Evolutionary conservation across 2,329 filamentous ascomycete genomes (phyloP).

Genomic region (Colletotrichum sp.): DNA sequence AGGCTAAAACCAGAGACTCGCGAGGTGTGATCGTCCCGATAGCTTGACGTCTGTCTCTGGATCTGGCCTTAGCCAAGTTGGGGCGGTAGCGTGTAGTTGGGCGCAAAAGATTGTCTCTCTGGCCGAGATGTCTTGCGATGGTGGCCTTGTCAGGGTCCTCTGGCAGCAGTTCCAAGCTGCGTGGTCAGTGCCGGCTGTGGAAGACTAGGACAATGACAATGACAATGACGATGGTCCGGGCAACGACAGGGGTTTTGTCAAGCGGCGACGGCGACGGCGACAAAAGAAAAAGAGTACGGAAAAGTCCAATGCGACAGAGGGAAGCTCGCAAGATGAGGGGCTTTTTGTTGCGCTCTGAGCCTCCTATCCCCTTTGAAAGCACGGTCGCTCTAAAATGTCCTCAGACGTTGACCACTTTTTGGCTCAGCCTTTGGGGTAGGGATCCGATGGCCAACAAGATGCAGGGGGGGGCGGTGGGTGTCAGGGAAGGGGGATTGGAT

Average conservation of each 20-base stretch:
- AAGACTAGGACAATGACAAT: not conserved
- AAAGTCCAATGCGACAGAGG: not conserved
- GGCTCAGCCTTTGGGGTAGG: slow-evolving; percentile 16
- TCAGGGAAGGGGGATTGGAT: slow-evolving; percentile 7
- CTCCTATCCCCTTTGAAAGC: slow-evolving; percentile 12
- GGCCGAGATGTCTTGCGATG: not conserved
- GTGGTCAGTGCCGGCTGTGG: not conserved
- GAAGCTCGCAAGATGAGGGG: slow-evolving; percentile 9
- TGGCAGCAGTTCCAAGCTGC: slow-evolving; percentile 6
- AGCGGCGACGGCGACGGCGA: not conserved
- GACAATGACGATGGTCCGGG: not conserved
- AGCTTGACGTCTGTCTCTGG: not conserved
- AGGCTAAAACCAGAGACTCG: not conserved
- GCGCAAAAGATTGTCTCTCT: not conserved
- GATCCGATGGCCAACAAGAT: slow-evolving; percentile 15
- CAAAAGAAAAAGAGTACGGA: not conserved
- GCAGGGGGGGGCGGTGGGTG: slow-evolving; percentile 1
- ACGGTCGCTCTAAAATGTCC: slow-evolving; percentile 9
- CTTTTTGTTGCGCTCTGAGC: slow-evolving; percentile 20
- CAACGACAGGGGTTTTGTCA: not conserved
- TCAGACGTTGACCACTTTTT: slow-evolving; percentile 19
- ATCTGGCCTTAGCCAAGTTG: not conserved
- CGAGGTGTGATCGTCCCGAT: slow-evolving; percentile 12
- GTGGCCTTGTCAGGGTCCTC: not conserved
- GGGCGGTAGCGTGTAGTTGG: not conserved